phyloP scores from a whole-genome alignment of 208 protist species.

The Naegleria fowleri region DNA sequence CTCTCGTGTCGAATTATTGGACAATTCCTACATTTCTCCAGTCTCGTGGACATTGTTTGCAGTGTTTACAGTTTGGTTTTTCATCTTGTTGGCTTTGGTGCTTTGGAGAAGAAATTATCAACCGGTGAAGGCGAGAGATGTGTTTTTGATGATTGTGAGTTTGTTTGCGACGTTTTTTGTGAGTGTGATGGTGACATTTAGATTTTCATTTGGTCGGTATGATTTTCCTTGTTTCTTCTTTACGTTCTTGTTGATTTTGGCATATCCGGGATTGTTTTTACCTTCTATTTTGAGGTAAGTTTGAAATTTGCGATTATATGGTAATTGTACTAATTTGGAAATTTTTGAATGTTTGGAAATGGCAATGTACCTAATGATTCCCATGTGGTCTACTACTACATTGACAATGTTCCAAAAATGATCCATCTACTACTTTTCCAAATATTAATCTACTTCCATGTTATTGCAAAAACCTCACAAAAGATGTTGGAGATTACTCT shows the following conservation, averaged over 20 bases:
- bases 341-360: no score
- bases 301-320: no score
- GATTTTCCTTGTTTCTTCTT: not conserved
- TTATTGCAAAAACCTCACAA: not conserved
- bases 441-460: no score
- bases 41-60: not conserved
- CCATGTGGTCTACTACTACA: no score
- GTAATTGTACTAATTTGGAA: no score
- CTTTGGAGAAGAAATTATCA: not conserved
- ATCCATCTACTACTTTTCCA: no score
- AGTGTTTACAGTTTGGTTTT: not conserved
- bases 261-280: not conserved
- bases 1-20: not conserved
- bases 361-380: no score
- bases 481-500: not conserved
- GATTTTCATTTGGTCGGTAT: not conserved
- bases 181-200: not conserved
- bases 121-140: not conserved
- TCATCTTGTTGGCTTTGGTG: not conserved
- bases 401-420: no score
- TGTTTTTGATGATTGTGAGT: not conserved
- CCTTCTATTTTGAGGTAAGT: not conserved
- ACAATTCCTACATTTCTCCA: not conserved
- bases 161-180: not conserved
- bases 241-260: not conserved